Evolutionary conservation across 805 yeast species (phyloP).

Genomic region (Priceomyces carsonii): DNA sequence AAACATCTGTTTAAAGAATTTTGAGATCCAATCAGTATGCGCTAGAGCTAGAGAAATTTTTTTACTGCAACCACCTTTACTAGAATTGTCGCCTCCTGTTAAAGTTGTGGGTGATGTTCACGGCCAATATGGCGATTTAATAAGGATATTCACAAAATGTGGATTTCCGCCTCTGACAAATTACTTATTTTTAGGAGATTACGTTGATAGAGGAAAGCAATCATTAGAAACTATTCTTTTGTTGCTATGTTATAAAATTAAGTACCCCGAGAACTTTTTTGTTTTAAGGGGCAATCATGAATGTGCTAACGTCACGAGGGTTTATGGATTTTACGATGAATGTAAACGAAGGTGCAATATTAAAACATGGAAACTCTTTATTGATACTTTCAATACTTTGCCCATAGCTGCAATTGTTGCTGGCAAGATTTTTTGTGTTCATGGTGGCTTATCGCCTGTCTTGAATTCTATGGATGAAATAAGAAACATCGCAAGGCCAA

Average conservation of each 20-base stretch:
- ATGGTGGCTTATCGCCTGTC: constrained; percentile 81
- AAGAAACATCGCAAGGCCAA: constrained; percentile 72
- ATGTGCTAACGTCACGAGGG: constrained; percentile 94
- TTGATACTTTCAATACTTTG: constrained; percentile 92
- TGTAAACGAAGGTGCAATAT: constrained; percentile 92
- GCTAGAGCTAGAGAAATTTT: constrained; percentile 86
- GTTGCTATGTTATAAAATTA: constrained; percentile 88
- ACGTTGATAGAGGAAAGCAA: constrained; percentile 97
- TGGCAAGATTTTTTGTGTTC: constrained; percentile 89
- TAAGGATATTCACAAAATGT: constrained; percentile 89
- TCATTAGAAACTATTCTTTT: constrained; percentile 88
- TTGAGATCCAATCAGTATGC: constrained; percentile 88
- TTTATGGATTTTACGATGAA: constrained; percentile 97
- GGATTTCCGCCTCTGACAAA: constrained; percentile 96
- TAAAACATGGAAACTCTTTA: constrained; percentile 90
- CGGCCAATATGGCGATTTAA: constrained; percentile 91
- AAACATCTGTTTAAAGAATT: constrained; percentile 80
- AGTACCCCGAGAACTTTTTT: constrained; percentile 95
- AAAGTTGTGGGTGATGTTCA: constrained; percentile 94
- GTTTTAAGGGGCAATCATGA: constrained; percentile 94
- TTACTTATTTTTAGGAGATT: constrained; percentile 91
- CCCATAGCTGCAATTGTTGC: constrained; percentile 97
- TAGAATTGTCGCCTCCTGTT: constrained; percentile 85
- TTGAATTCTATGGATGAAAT: constrained; percentile 74
- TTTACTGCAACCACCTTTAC: constrained; percentile 82